Evolutionary conservation across 1,284 basidiomycete species (phyloP).

Genomic region (Porogramme epimiltina): DNA sequence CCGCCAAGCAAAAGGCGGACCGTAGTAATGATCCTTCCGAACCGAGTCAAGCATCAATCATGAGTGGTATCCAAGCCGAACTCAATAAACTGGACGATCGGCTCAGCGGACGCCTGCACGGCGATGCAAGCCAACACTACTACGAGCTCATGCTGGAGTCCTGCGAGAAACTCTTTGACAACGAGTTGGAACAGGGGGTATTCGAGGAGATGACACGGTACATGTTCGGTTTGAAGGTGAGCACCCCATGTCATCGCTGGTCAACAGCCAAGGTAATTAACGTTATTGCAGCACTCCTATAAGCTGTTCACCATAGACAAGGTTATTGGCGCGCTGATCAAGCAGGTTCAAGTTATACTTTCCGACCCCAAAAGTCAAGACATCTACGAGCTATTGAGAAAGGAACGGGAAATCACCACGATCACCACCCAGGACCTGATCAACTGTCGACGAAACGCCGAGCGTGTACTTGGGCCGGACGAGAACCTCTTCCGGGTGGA

Average conservation of each 20-base stretch:
- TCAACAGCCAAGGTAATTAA: not conserved
- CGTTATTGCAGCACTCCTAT: slow-evolving; percentile 60
- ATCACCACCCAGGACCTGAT: slow-evolving; percentile 85
- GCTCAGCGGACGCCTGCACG: slow-evolving; percentile 11
- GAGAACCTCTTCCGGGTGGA: slow-evolving; percentile 93
- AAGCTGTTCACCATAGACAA: slow-evolving; percentile 95
- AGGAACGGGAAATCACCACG: slow-evolving; percentile 65
- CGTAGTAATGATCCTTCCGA: slow-evolving; percentile 30
- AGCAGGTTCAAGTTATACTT: slow-evolving; percentile 82
- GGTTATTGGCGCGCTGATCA: slow-evolving; percentile 84
- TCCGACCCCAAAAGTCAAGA: slow-evolving; percentile 85
- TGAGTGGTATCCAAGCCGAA: slow-evolving; percentile 34
- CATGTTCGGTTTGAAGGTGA: slow-evolving; percentile 87
- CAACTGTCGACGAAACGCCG: slow-evolving; percentile 81
- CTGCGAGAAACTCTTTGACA: slow-evolving; percentile 91
- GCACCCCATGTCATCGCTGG: not conserved
- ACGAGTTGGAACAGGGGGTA: slow-evolving; percentile 82
- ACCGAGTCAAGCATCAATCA: slow-evolving; percentile 34
- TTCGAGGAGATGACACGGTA: slow-evolving; percentile 92
- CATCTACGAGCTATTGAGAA: slow-evolving; percentile 77
- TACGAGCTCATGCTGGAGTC: slow-evolving; percentile 87
- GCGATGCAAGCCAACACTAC: no score
- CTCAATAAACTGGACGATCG: slow-evolving; percentile 27
- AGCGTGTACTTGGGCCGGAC: slow-evolving; percentile 83
- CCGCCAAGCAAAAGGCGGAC: slow-evolving; percentile 53